Base-by-base conservation (phyloP, 2,329 filamentous ascomycete species). In the Zasmidium citrigriseum region DNA sequence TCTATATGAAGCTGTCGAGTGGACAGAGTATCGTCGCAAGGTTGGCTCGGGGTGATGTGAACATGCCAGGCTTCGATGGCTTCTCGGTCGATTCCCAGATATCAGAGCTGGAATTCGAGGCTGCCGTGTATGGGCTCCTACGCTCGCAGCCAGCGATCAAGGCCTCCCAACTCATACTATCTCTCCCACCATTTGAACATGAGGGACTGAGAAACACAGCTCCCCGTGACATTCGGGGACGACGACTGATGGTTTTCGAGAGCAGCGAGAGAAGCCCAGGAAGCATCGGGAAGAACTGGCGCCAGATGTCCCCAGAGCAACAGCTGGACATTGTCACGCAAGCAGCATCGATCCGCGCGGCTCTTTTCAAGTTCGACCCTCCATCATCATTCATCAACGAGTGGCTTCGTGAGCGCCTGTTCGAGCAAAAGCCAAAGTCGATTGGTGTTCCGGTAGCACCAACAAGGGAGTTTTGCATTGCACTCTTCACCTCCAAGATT, bases 101-200 rank as follows among this genome's bases (percentile, higher is more conserved):
- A n/a, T 24, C 48, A 16, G 48, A 51, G 48, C 20, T 51, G 23
- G 21, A 51, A 25, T 51, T 51, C 48, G 48, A 51, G 27, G 48
- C 48, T 18, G 48, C 14, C 3, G 48, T 51, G 10, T 51, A 51
- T 16, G 25, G 21, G 10, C 16, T 51, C 23, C 12, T 51, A 9
- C 10, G 24, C 3, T 22, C 20, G 11, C 21, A 50, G 7, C 23
- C 22, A 20, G 20, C 16, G 14, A 16, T 50, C 20, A 50, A 50
- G 18, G 23, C 47, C 11, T 50, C 47, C 18, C 21, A 24, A 5
- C 18, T 50, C 21, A 16, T 50, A 18, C 34, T 10, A 11, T 21
- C 29, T 22, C 24, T 23, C 9, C 23, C 48, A 27, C 25, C 25
- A 20, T 14, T 18, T 5, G 14, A 20, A 10, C 34, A 27, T 38